phyloP scores from a whole-genome alignment of 257 asterid genomes.

The Solanum virginianum region DNA sequence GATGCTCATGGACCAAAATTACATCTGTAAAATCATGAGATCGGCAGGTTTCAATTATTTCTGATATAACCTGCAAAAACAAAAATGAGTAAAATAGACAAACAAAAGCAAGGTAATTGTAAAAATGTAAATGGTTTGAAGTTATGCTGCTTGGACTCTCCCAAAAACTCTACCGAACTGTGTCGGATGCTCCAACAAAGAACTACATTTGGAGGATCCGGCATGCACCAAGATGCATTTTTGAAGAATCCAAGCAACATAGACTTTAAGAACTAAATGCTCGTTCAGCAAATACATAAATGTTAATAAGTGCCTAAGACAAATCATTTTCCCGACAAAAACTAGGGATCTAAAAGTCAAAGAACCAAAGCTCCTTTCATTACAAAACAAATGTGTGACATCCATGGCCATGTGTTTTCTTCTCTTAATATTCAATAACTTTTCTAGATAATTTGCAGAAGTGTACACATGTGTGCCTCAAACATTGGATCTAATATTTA shows the following conservation, averaged over 20 bases:
- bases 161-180: background rate
- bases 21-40: constrained; percentile 91
- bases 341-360: background rate
- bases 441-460: background rate
- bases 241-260: background rate
- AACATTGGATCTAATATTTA: background rate
- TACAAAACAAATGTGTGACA: background rate
- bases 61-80: constrained; percentile 61
- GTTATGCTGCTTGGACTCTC: background rate
- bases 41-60: constrained; percentile 80
- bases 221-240: background rate
- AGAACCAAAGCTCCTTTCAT: background rate
- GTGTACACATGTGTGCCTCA: background rate
- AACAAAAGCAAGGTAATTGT: background rate
- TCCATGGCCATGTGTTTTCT: background rate
- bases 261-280: background rate
- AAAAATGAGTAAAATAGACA: background rate
- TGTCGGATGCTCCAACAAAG: background rate
- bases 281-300: background rate
- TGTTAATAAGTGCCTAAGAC: background rate
- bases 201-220: background rate
- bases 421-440: background rate
- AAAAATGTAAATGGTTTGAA: background rate
- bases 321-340: background rate
- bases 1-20: constrained; percentile 83